Evolutionary conservation across 139 green algal genomes (phyloP).

Genomic region (Closterium sp.): DNA sequence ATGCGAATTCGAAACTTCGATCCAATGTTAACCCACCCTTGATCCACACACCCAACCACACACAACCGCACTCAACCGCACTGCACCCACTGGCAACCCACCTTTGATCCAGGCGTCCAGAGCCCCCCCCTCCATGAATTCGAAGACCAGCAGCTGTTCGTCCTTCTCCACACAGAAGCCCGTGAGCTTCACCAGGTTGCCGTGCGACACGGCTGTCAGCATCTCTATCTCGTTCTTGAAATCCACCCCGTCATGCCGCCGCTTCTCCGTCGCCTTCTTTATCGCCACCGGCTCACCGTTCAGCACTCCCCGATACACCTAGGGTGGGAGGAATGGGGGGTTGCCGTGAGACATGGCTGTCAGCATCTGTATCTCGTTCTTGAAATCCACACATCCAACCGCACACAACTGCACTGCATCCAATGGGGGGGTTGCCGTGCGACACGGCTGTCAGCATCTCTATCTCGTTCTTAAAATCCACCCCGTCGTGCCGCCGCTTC

Average conservation of each 20-base stretch:
- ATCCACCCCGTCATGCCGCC: neutral
- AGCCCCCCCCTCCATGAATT: neutral
- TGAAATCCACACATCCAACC: no score
- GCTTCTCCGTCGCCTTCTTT: neutral
- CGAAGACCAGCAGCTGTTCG: neutral
- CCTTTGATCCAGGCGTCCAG: neutral
- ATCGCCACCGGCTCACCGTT: neutral
- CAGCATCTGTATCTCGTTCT: no score
- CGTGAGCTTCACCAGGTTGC: neutral
- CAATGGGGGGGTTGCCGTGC: no score
- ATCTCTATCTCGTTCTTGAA: slow-evolving; percentile 4
- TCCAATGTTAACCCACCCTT: neutral
- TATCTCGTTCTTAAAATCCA: no score
- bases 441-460: no score
- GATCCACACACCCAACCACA: no score
- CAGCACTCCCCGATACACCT: neutral
- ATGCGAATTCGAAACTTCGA: no score
- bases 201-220: neutral
- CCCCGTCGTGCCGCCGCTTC: no score
- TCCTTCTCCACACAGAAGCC: neutral
- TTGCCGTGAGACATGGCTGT: no score
- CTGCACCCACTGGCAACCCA: neutral
- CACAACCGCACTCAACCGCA: no score
- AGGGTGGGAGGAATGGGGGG: no score
- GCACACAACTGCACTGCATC: no score